Evolutionary conservation across 2,329 filamentous ascomycete genomes (phyloP).

Genomic region (Penicillium sp.): DNA sequence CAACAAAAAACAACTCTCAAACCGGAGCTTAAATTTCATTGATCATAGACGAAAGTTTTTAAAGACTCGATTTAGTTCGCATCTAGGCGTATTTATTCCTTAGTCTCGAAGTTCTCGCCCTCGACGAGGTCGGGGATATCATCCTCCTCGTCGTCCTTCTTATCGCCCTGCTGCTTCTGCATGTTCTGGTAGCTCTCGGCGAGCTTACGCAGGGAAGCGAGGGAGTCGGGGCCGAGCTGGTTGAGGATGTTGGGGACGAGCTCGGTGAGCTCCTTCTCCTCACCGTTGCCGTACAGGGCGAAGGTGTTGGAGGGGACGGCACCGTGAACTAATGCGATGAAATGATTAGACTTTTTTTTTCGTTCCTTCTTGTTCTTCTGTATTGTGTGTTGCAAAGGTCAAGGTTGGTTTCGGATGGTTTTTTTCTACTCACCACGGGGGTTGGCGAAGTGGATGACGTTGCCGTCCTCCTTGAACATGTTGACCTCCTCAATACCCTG

Average conservation of each 20-base stretch:
- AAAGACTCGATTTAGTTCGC: conserved; percentile 12
- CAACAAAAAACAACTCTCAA: conserved; percentile 12
- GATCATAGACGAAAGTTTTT: conserved; percentile 22
- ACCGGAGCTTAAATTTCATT: conserved; percentile 26
- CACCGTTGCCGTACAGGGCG: conserved; percentile 96
- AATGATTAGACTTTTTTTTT: background rate
- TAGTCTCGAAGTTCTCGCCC: conserved; percentile 97
- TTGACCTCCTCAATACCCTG: conserved; percentile 99
- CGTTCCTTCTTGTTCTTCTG: background rate
- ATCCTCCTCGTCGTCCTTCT: conserved; percentile 72
- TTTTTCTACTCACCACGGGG: conserved; percentile 75
- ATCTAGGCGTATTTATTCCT: conserved; percentile 65
- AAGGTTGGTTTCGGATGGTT: background rate
- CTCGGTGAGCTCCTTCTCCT: conserved; percentile 99
- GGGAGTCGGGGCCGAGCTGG: conserved; percentile 97
- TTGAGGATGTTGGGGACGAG: conserved; percentile 99
- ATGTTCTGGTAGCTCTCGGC: conserved; percentile 99
- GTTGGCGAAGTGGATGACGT: conserved; percentile 98
- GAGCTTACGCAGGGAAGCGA: conserved; percentile 95
- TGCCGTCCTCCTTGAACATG: conserved; percentile 99
- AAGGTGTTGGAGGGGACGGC: conserved; percentile 98
- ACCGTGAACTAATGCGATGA: conserved; percentile 71
- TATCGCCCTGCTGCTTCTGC: conserved; percentile 86
- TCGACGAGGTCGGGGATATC: conserved; percentile 97
- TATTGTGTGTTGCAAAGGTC: background rate